These are phyloP conservation scores for Pythium aquatile DNA, from an alignment of 352 stramenopile species.

Conservation along the genomic window DNA sequence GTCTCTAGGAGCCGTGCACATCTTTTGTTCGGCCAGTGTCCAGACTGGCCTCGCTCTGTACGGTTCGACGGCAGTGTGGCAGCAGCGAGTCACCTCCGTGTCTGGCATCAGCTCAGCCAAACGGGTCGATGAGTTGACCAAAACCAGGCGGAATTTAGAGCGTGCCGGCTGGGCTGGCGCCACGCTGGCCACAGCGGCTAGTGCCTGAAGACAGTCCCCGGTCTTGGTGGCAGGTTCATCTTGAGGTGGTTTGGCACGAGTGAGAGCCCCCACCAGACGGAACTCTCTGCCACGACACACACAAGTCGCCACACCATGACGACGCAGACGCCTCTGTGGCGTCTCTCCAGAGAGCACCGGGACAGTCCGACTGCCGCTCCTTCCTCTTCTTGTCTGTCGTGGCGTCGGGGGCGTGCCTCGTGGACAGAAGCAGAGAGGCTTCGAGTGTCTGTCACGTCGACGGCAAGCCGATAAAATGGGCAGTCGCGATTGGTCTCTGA, in stretches of 20 bases:
- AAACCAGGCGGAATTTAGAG: constrained; percentile 3
- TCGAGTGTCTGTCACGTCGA: not conserved
- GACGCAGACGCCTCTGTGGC: no score
- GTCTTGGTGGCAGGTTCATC: not conserved
- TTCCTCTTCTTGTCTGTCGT: not conserved
- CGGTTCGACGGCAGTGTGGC: not conserved
- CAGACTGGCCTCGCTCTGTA: not conserved
- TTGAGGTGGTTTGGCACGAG: not conserved
- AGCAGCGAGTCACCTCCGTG: constrained; percentile 2
- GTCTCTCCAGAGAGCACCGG: no score
- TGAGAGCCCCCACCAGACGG: not conserved
- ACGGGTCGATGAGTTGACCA: not conserved
- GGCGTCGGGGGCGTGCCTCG: not conserved
- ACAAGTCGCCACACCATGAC: no score
- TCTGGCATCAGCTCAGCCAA: constrained; percentile 2
- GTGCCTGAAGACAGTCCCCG: not conserved
- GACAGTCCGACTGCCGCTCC: no score
- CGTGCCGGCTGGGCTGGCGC: not conserved
- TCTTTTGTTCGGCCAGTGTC: constrained; percentile 2
- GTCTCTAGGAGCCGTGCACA: not conserved
- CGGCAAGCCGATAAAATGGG: not conserved
- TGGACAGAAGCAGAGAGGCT: not conserved
- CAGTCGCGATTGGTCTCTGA: constrained; percentile 5
- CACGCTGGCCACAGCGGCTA: not conserved
- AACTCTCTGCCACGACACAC: not conserved